phyloP scores from a whole-genome alignment of 2,329 filamentous ascomycete genomes.

The Colletotrichum sp. region DNA sequence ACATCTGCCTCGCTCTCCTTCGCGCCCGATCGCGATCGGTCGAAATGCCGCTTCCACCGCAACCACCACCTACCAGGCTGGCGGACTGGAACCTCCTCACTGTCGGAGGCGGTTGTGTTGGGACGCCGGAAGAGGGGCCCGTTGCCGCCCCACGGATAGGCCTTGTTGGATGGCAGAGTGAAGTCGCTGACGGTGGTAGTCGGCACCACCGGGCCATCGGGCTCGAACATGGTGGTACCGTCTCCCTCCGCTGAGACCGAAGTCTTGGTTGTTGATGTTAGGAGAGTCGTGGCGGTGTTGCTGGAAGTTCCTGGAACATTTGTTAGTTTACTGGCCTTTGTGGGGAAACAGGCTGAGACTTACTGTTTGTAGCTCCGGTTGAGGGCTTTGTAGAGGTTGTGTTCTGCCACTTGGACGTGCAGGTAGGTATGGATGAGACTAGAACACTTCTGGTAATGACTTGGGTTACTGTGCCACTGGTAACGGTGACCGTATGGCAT shows the following conservation, averaged over 20 bases:
- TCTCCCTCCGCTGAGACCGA: background rate
- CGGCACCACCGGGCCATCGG: background rate
- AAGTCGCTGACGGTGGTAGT: constrained; percentile 12
- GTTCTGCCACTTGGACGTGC: constrained; percentile 12
- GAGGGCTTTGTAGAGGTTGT: background rate
- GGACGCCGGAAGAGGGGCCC: constrained; percentile 40
- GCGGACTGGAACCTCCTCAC: background rate
- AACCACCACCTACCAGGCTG: background rate
- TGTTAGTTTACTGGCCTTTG: background rate
- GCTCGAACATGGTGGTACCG: background rate
- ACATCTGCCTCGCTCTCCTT: background rate
- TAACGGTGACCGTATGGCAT: constrained; percentile 17
- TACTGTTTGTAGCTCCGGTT: background rate
- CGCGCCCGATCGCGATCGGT: background rate
- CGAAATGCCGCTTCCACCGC: constrained; percentile 3
- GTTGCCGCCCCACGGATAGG: constrained; percentile 41
- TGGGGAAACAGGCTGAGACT: background rate
- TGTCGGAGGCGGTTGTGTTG: constrained; percentile 28
- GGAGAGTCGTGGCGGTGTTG: background rate
- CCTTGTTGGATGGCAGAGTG: constrained; percentile 32
- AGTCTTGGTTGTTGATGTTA: constrained; percentile 11
- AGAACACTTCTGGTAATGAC: constrained; percentile 12
- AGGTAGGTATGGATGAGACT: background rate
- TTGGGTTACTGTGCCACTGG: constrained; percentile 15
- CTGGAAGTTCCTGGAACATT: background rate